Evolutionary conservation across 2,329 filamentous ascomycete species (phyloP).

Genomic region (Xylaria sp.): DNA sequence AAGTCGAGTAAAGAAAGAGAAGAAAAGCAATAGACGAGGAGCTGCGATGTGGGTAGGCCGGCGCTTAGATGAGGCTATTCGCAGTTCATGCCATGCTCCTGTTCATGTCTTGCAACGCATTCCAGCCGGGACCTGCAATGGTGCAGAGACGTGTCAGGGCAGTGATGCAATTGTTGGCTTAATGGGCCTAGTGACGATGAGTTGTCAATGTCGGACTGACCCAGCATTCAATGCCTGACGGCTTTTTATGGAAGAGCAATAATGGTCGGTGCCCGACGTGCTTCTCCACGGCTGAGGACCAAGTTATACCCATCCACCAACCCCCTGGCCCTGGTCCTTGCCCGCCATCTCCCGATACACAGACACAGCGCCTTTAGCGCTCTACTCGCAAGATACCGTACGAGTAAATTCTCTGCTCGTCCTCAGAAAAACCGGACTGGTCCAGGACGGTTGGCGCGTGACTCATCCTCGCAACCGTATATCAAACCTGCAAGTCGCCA

Average conservation of each 20-base stretch:
- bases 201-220: constrained; percentile 21
- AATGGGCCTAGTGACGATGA: constrained; percentile 14
- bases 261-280: constrained; percentile 23
- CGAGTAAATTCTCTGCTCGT: constrained; percentile 11
- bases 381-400: too few species aligned
- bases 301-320: constrained; percentile 31
- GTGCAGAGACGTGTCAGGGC: constrained; percentile 19
- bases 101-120: constrained; percentile 14
- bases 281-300: constrained; percentile 23
- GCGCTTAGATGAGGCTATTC: constrained; percentile 32
- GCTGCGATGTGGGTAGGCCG: constrained; percentile 21
- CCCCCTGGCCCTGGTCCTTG: constrained; percentile 13
- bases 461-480: constrained; percentile 27
- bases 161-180: constrained; percentile 19
- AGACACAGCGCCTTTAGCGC: constrained; percentile 4
- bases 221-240: constrained; percentile 23
- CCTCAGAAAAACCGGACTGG: constrained; percentile 28
- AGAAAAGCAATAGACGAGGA: constrained; percentile 18
- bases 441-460: constrained; percentile 31
- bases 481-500: constrained; percentile 26
- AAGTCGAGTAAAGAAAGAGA: constrained; percentile 13
- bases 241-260: constrained; percentile 21
- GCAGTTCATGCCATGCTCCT: constrained; percentile 30
- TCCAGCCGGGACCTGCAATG: constrained; percentile 17
- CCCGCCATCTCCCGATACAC: constrained; percentile 16